Evolutionary conservation across 768 basidiomycete species (phyloP).

Genomic region (Lactarius quietus): DNA sequence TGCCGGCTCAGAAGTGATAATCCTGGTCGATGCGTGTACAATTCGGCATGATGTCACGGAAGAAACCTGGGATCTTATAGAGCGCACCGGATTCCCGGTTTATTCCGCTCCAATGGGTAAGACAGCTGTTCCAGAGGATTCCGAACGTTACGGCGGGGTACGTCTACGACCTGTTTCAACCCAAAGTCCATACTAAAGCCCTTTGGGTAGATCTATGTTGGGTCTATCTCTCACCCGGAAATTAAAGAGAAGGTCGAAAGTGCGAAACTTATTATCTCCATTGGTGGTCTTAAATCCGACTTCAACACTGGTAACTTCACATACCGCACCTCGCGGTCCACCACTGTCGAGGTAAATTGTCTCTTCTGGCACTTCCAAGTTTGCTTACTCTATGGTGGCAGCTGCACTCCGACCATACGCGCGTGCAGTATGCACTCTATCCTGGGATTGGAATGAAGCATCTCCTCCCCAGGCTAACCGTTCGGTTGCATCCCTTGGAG

Average conservation of each 20-base stretch:
- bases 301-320: constrained; percentile 90
- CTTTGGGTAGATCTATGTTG: constrained; percentile 64
- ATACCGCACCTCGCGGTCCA: constrained; percentile 57
- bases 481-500: constrained; percentile 45
- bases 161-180: constrained; percentile 28
- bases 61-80: constrained; percentile 60
- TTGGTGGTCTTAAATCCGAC: constrained; percentile 69
- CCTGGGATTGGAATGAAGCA: constrained; percentile 71
- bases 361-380: neutral
- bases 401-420: constrained; percentile 74
- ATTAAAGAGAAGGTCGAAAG: constrained; percentile 70
- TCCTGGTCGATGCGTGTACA: constrained; percentile 81
- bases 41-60: constrained; percentile 63
- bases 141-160: constrained; percentile 76
- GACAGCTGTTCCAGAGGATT: constrained; percentile 64
- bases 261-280: constrained; percentile 70
- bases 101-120: constrained; percentile 83
- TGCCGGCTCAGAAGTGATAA: constrained; percentile 59
- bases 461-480: constrained; percentile 67
- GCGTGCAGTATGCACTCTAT: constrained; percentile 61
- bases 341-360: constrained; percentile 57
- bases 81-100: constrained; percentile 66
- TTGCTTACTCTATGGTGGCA: constrained; percentile 30
- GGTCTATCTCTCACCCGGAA: constrained; percentile 60
- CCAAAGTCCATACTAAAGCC: constrained; percentile 2